Evolutionary conservation across 257 asterid genomes (phyloP).

Genomic region (Knoxia roxburghii): DNA sequence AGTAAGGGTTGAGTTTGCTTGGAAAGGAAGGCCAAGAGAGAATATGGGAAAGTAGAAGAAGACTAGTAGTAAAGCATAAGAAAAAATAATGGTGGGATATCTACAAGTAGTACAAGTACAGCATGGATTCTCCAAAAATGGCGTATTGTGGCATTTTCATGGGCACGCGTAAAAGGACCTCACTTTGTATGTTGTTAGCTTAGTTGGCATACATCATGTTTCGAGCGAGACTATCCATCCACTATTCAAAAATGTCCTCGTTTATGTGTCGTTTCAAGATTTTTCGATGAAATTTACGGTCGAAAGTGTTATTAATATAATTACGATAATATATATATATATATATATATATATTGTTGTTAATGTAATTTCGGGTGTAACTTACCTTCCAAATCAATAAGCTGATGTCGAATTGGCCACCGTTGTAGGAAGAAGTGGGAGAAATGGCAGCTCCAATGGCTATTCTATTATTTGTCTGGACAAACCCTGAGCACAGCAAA

Average conservation of each 20-base stretch:
- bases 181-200: constrained; percentile 15
- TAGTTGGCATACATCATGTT: constrained; percentile 12
- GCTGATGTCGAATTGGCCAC: constrained; percentile 87
- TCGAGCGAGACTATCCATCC: constrained; percentile 6
- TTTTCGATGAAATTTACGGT: too few relatives aligned
- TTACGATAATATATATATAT: too few relatives aligned
- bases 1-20: constrained; percentile 28
- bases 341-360: too few relatives aligned
- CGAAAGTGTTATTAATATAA: too few relatives aligned
- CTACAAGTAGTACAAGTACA: constrained; percentile 13
- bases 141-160: constrained; percentile 3
- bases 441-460: constrained; percentile 96
- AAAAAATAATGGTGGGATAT: constrained; percentile 23
- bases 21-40: constrained; percentile 39
- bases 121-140: neutral
- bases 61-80: neutral
- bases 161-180: constrained; percentile 26
- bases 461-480: constrained; percentile 71
- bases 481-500: constrained; percentile 86
- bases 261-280: too few relatives aligned
- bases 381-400: constrained; percentile 85
- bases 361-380: too few relatives aligned
- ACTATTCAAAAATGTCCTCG: neutral
- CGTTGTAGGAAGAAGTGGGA: constrained; percentile 64
- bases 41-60: constrained; percentile 43